Conservation (phyloP, 257 asterid genomes). For the Plantago major region DNA sequence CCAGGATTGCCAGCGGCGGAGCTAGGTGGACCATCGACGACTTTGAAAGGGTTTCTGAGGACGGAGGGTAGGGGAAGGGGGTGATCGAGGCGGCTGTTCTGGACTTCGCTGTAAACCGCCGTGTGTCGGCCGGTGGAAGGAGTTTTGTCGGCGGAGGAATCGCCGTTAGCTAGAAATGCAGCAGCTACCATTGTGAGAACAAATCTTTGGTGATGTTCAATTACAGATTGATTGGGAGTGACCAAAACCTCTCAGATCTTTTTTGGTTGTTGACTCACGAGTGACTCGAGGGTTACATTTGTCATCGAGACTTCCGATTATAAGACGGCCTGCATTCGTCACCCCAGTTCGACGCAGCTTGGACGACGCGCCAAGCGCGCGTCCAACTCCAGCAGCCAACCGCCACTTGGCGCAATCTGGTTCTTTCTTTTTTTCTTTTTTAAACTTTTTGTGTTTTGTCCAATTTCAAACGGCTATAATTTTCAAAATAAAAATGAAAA, state of each 20-base stretch:
- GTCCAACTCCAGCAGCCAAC: too few species aligned
- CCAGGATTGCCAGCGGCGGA: conserved; percentile 99
- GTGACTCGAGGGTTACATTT: not conserved
- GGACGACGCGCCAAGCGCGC: too few species aligned
- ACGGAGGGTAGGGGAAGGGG: conserved; percentile 87
- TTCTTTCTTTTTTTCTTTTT: too few species aligned
- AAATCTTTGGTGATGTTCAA: conserved; percentile 1
- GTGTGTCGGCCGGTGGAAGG: conserved; percentile 45
- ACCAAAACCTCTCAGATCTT: not conserved
- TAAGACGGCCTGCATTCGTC: too few species aligned
- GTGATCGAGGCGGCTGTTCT: conserved; percentile 81
- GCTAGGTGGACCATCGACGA: conserved; percentile 81
- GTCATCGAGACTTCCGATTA: not conserved
- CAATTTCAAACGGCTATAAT: too few species aligned
- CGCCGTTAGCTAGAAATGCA: conserved; percentile 37
- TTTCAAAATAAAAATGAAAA: too few species aligned
- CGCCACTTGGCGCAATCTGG: too few species aligned
- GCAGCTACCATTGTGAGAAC: conserved; percentile 33
- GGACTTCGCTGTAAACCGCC: conserved; percentile 83
- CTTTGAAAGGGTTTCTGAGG: conserved; percentile 55
- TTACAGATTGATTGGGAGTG: not conserved
- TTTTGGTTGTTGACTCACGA: not conserved
- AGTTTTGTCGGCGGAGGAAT: conserved; percentile 23
- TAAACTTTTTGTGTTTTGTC: too few species aligned
- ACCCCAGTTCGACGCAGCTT: too few species aligned